Conservation (phyloP, 2,329 filamentous ascomycete genomes). For the Rutstroemia sp. region DNA sequence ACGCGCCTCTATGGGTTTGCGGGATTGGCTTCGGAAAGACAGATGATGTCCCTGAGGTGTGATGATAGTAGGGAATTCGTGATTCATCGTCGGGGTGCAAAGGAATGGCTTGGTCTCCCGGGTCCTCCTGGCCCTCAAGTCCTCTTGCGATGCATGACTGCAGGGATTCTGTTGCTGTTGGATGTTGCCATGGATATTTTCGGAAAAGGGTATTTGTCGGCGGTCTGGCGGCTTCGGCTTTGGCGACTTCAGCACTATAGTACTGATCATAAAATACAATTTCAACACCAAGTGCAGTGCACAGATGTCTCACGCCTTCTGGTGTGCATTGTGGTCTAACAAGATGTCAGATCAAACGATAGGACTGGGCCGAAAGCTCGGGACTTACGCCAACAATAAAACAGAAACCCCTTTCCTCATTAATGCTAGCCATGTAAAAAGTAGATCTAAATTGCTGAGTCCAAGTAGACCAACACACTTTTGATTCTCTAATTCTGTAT, state of each 20-base stretch:
- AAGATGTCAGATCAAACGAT: not conserved
- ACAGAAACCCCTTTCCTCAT: constrained; percentile 3
- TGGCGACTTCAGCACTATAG: not conserved
- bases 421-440: constrained; percentile 2
- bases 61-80: constrained; percentile 22
- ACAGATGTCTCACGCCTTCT: not conserved
- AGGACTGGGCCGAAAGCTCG: not conserved
- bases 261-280: not conserved
- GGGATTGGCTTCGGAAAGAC: constrained; percentile 56
- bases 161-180: not conserved
- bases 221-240: not conserved
- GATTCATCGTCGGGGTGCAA: too few relatives aligned
- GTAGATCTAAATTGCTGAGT: not conserved
- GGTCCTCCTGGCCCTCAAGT: not conserved
- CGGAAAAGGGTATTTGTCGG: not conserved
- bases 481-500: not conserved
- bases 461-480: constrained; percentile 3
- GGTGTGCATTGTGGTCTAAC: not conserved
- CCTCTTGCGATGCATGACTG: not conserved
- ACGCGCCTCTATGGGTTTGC: constrained; percentile 47
- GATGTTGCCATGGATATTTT: not conserved
- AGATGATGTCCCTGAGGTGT: constrained; percentile 59
- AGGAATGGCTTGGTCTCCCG: not conserved
- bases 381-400: not conserved
- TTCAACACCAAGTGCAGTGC: not conserved